Evolutionary conservation across 306 rosid species (phyloP).

Genomic region (Alnus glutinosa): DNA sequence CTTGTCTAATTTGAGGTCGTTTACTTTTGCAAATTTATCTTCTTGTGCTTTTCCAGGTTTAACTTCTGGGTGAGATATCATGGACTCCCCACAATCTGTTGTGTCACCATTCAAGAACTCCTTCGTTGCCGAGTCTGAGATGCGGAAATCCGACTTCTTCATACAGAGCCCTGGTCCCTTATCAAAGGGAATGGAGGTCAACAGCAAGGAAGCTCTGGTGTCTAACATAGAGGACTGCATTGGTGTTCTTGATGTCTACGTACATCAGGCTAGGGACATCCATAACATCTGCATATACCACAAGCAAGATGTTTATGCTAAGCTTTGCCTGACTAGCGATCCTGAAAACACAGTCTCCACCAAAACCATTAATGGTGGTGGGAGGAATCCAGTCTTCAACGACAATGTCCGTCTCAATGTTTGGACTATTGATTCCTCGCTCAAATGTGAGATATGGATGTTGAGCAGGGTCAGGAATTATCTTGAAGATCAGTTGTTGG

Average conservation of each 20-base stretch:
- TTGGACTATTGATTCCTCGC: slow-evolving; percentile 51
- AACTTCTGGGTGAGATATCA: slow-evolving; percentile 27
- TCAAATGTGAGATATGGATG: slow-evolving; percentile 98
- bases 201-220: slow-evolving; percentile 41
- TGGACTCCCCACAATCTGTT: slow-evolving; percentile 96
- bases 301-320: slow-evolving; percentile 98
- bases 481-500: slow-evolving; percentile 96
- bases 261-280: slow-evolving; percentile 87
- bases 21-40: slow-evolving; percentile 21
- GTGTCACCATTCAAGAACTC: slow-evolving; percentile 72
- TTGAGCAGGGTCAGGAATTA: slow-evolving; percentile 90
- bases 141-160: slow-evolving; percentile 34
- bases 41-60: slow-evolving; percentile 41
- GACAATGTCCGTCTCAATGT: slow-evolving; percentile 69
- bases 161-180: slow-evolving; percentile 21
- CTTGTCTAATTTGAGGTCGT: slow-evolving; percentile 13
- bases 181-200: slow-evolving; percentile 52
- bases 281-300: slow-evolving; percentile 97
- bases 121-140: slow-evolving; percentile 43
- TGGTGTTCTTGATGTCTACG: slow-evolving; percentile 71
- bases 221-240: slow-evolving; percentile 40
- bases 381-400: slow-evolving; percentile 85
- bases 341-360: slow-evolving; percentile 67
- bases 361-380: slow-evolving; percentile 92
- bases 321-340: slow-evolving; percentile 63